Percentiles rank a stretch among this genome's conserved stretches.
Evolutionary conservation across 1,139 yeast genomes (phyloP).

Genomic region (Blastobotrys apis): DNA sequence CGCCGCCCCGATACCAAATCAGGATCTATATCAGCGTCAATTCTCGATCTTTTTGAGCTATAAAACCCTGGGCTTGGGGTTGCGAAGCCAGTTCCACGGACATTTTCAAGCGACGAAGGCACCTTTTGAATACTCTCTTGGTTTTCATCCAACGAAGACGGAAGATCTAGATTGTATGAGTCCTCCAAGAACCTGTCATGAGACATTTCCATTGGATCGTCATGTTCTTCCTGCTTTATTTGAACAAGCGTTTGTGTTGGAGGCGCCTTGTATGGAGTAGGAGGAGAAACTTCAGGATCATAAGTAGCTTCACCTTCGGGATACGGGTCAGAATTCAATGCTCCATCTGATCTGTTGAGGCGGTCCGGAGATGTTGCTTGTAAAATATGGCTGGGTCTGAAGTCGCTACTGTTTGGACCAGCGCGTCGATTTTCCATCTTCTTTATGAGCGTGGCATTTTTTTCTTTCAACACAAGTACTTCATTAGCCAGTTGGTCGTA

Average conservation of each 20-base stretch:
- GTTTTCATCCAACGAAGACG: no score
- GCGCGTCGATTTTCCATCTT: no score
- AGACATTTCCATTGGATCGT: neutral
- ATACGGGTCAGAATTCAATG: neutral
- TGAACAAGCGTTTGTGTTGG: neutral
- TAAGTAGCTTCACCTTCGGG: neutral
- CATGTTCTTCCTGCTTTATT: neutral
- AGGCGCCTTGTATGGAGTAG: neutral
- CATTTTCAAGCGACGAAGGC: neutral
- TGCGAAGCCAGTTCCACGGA: neutral
- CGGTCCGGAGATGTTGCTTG: neutral
- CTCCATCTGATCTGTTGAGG: neutral
- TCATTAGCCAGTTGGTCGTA: no score
- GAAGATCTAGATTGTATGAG: neutral
- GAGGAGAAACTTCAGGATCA: neutral
- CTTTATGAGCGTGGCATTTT: no score
- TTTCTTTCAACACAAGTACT: no score
- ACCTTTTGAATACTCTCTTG: no score
- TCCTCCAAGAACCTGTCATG: neutral
- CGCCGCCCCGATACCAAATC: neutral
- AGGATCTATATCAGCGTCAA: constrained; percentile 1
- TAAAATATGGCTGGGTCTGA: neutral
- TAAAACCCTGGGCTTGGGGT: neutral
- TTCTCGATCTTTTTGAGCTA: neutral
- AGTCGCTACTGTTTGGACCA: neutral